These are phyloP conservation scores for Drosera spatulata DNA, from an alignment of 179 eudicot genomes.

Conservation along the genomic window DNA sequence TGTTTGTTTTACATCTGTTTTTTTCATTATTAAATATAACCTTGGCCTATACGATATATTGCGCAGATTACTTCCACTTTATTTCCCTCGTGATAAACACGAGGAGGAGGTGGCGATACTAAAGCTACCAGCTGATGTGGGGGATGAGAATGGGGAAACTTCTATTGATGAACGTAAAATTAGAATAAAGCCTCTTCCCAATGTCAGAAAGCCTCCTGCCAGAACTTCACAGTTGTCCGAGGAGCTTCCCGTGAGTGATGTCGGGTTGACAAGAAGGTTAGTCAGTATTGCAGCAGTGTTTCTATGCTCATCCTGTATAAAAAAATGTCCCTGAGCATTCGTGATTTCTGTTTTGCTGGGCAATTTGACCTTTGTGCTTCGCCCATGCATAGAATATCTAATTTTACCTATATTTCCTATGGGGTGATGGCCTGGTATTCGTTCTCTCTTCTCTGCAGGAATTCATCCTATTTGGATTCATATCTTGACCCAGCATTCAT, in stretches of 20 bases:
- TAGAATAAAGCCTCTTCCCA: constrained; percentile 83
- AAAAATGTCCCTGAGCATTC: background rate
- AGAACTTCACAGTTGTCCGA: constrained; percentile 43
- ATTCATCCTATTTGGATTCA: constrained; percentile 69
- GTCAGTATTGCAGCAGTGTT: constrained; percentile 8
- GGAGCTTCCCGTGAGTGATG: constrained; percentile 62
- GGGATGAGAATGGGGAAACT: constrained; percentile 98
- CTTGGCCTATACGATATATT: background rate
- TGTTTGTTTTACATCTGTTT: constrained; percentile 2
- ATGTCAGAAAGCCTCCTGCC: constrained; percentile 45
- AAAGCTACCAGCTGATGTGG: constrained; percentile 98
- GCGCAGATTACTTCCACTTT: constrained; percentile 84
- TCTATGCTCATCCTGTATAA: background rate
- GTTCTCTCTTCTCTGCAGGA: constrained; percentile 27
- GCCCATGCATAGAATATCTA: too few relatives aligned
- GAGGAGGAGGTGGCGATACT: constrained; percentile 85
- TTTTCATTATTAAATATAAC: background rate
- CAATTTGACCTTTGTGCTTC: background rate
- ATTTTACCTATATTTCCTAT: too few relatives aligned
- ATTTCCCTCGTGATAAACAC: constrained; percentile 93
- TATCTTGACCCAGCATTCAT: constrained; percentile 95
- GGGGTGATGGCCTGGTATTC: background rate
- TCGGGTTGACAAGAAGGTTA: constrained; percentile 61
- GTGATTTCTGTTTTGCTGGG: background rate
- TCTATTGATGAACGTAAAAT: constrained; percentile 90